Conservation (phyloP, 139 green algal genomes). For the Medakamo hakoo region DNA sequence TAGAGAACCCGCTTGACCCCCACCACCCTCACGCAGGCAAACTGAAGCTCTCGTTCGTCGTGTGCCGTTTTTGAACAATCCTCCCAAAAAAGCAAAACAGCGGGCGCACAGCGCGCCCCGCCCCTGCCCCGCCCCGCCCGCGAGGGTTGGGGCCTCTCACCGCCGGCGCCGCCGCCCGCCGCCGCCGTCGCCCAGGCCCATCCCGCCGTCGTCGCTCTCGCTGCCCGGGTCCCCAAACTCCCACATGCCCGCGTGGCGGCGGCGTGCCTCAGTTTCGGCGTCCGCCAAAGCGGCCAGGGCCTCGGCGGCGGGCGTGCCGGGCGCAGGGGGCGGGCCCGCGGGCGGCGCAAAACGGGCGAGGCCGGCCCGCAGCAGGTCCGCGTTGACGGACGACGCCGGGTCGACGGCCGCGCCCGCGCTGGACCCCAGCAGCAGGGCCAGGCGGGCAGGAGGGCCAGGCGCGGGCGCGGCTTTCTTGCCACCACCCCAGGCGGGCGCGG, state of each 20-base stretch:
- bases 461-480: slow-evolving; percentile 2
- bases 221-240: slow-evolving; percentile 69
- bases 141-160: too few relatives aligned
- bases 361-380: slow-evolving; percentile 27
- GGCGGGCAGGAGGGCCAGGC: slow-evolving; percentile 8
- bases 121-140: too few relatives aligned
- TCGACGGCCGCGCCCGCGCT: slow-evolving; percentile 3
- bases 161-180: too few relatives aligned
- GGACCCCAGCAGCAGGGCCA: slow-evolving; percentile 12
- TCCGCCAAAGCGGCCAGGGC: slow-evolving; percentile 20
- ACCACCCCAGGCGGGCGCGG: slow-evolving; percentile 12
- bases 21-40: too few relatives aligned
- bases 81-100: too few relatives aligned
- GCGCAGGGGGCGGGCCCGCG: not conserved
- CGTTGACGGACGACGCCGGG: slow-evolving; percentile 9
- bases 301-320: slow-evolving; percentile 1
- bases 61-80: too few relatives aligned
- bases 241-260: slow-evolving; percentile 53
- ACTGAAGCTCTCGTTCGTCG: too few relatives aligned
- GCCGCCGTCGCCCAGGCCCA: too few relatives aligned
- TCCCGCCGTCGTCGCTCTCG: slow-evolving; percentile 28
- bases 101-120: too few relatives aligned
- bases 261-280: slow-evolving; percentile 43
- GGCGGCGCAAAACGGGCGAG: slow-evolving; percentile 15
- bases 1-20: too few relatives aligned